Evolutionary conservation across 2,329 filamentous ascomycete genomes (phyloP).

Genomic region (Gremmenia infestans): DNA sequence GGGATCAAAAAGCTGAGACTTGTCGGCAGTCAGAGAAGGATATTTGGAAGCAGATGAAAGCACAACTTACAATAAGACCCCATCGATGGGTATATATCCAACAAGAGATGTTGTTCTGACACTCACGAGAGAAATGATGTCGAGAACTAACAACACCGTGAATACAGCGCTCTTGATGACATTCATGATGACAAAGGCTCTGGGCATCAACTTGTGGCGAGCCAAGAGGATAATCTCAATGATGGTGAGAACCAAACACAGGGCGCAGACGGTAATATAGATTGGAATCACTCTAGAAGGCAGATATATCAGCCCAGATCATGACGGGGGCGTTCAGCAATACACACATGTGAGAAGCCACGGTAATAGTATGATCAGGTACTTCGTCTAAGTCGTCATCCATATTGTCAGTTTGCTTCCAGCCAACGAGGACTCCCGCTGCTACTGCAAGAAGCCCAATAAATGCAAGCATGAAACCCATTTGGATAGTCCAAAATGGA

Average conservation of each 20-base stretch:
- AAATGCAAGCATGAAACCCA: constrained; percentile 16
- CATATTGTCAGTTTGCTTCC: not conserved
- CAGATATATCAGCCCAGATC: not conserved
- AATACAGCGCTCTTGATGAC: constrained; percentile 19
- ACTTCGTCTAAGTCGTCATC: not conserved
- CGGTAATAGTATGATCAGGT: not conserved
- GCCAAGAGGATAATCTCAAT: constrained; percentile 24
- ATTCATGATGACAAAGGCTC: constrained; percentile 22
- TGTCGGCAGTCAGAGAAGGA: not conserved
- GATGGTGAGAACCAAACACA: constrained; percentile 21
- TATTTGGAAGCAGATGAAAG: not conserved
- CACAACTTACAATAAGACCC: constrained; percentile 16
- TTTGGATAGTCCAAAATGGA: constrained; percentile 24
- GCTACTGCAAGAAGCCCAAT: constrained; percentile 13
- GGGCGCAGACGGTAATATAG: constrained; percentile 11
- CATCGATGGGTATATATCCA: constrained; percentile 13
- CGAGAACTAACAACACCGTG: constrained; percentile 13
- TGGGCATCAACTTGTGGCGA: constrained; percentile 19
- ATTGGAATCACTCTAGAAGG: constrained; percentile 10
- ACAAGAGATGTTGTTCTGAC: constrained; percentile 2
- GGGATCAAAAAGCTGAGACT: constrained; percentile 24
- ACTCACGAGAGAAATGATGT: constrained; percentile 13
- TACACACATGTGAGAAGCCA: constrained; percentile 6
- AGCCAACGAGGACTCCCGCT: constrained; percentile 3
- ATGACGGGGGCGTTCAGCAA: not conserved